Base-by-base conservation (phyloP, 2,329 filamentous ascomycete genomes). In the Diaporthe batatas region DNA sequence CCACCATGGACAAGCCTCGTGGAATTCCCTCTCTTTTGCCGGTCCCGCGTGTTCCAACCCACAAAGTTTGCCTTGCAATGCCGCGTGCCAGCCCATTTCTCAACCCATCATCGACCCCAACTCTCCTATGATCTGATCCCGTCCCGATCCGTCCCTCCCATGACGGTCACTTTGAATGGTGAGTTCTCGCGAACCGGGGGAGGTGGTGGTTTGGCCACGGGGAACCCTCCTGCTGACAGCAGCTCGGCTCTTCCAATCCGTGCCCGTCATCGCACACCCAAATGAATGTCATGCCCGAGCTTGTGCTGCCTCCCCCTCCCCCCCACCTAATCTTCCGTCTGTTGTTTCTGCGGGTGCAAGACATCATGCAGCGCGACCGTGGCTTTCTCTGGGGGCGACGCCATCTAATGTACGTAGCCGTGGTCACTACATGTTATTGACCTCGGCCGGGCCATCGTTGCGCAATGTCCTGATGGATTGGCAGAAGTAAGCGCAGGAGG, bases 341-440 rank as follows among this genome's bases (percentile, higher is more conserved):
- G 47, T 54, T 55, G n/a, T 64, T 36, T 36, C 62, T 68, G 68
- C 62, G 54, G 21, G 59, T 71, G 68, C 59, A 71, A 72, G 72
- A 71, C 54, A 71, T 68, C 54, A 54, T 73, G 72, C 72, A 73
- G 44, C 53, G 44, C 49, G 34, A 57, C 47, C 57, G 47, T 65
- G 39, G 29, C 29, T 34, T 58, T 36, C 29, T 49, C 36, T 57
- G 6, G 53, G 34, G 51, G 23, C 58, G 47, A 36, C 51, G 25
- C 71, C 34, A 39, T 67, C 59, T 67, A 34, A 55, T 73, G 68
- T 65, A 71, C 12, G 58, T 34, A 53, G 36, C 72, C 54, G 72
- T 21, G 47, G 36, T 47, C 54, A 29, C 14, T 36, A 36, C 42
- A 42, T 34, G 67, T 34, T 34, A 44, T 39, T 67, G 47, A 58